Conservation (phyloP, 2,329 filamentous ascomycete species). For the Neopestalotiopsis clavispora region DNA sequence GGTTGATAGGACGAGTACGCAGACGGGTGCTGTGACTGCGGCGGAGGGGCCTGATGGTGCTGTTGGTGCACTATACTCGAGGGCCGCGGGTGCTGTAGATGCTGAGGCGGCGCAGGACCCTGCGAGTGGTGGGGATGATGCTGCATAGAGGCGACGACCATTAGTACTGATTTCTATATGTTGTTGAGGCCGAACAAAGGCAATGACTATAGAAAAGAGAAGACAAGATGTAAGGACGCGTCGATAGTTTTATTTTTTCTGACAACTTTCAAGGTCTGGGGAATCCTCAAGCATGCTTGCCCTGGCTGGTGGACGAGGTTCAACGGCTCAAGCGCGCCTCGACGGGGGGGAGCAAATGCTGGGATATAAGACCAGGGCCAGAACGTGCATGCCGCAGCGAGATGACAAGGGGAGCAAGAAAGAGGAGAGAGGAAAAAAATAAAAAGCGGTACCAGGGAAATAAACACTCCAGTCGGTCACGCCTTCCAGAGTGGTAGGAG, state of each 20-base stretch:
- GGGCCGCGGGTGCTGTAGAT: constrained; percentile 74
- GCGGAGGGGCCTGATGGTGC: constrained; percentile 68
- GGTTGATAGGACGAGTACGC: constrained; percentile 77
- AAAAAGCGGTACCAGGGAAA: constrained; percentile 38
- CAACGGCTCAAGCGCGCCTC: constrained; percentile 37
- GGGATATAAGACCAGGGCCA: constrained; percentile 37
- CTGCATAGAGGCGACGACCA: constrained; percentile 69
- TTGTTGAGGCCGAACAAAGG: constrained; percentile 34
- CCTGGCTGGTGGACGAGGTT: constrained; percentile 47
- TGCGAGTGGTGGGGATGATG: constrained; percentile 77
- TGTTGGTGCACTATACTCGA: constrained; percentile 77
- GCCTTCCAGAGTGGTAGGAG: constrained; percentile 31
- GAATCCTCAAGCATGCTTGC: constrained; percentile 40
- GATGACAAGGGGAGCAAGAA: constrained; percentile 3
- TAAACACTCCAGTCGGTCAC: constrained; percentile 34
- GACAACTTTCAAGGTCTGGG: constrained; percentile 51
- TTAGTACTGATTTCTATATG: constrained; percentile 50
- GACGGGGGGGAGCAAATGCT: constrained; percentile 32
- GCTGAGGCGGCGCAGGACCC: constrained; percentile 69
- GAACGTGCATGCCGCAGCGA: constrained; percentile 26
- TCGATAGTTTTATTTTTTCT: constrained; percentile 54
- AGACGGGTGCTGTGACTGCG: constrained; percentile 64
- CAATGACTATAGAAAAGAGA: constrained; percentile 40
- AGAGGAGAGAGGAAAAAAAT: constrained; percentile 27
- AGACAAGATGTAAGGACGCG: constrained; percentile 50